These are phyloP conservation scores for Inga oerstediana DNA, from an alignment of 306 rosid genomes.

Conservation along the genomic window DNA sequence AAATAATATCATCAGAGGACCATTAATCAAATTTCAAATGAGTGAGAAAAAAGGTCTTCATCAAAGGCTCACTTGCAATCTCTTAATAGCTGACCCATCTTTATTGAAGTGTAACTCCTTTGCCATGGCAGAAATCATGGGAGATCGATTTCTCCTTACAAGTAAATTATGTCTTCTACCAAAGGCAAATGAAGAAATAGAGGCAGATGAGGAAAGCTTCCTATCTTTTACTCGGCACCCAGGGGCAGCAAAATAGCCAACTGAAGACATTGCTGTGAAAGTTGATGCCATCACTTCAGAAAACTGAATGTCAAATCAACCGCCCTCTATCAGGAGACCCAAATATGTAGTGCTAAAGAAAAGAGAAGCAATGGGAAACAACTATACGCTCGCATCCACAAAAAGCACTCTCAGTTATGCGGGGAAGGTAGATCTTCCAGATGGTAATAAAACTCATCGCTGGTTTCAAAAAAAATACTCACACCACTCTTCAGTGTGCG, in stretches of 20 bases:
- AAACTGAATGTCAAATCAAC: not conserved
- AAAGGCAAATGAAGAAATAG: constrained; percentile 63
- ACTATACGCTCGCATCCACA: not conserved
- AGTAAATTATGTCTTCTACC: constrained; percentile 46
- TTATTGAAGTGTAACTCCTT: constrained; percentile 92
- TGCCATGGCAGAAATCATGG: constrained; percentile 87
- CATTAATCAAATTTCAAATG: not conserved
- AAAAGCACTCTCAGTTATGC: not conserved
- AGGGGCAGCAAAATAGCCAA: constrained; percentile 57
- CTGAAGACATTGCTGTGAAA: constrained; percentile 67
- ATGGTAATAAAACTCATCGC: not conserved
- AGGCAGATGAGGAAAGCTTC: constrained; percentile 58
- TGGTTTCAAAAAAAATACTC: not conserved
- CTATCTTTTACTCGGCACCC: constrained; percentile 41
- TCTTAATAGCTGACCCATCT: constrained; percentile 94
- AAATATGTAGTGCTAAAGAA: not conserved
- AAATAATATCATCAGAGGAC: not conserved
- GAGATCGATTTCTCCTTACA: constrained; percentile 41
- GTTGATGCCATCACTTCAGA: constrained; percentile 71
- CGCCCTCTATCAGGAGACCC: not conserved
- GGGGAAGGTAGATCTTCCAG: not conserved
- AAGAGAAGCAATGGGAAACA: not conserved
- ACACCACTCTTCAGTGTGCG: not conserved
- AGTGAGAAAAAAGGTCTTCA: not conserved
- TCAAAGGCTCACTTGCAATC: constrained; percentile 54